Conservation (phyloP, 208 protist species). For the Trypanosoma boissoni region DNA sequence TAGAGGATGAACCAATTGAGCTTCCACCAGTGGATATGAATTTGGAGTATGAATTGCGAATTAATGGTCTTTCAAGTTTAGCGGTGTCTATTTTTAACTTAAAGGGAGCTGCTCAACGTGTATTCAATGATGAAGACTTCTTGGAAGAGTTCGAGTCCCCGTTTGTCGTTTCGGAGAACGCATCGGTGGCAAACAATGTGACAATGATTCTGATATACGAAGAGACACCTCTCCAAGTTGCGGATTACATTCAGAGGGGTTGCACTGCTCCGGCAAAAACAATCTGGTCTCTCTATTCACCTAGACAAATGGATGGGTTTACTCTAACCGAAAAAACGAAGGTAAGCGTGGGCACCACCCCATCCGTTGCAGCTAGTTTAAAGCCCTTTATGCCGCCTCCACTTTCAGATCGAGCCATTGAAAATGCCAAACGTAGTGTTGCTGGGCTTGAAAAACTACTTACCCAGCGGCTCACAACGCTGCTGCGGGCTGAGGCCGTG, state of each 20-base stretch:
- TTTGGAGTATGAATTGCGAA: slow-evolving; percentile 8
- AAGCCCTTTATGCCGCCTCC: slow-evolving; percentile 26
- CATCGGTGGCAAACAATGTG: slow-evolving; percentile 15
- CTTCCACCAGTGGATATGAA: slow-evolving; percentile 21
- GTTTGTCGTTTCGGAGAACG: slow-evolving; percentile 24
- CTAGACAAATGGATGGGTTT: neutral
- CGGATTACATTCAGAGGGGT: slow-evolving; percentile 31
- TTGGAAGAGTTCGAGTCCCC: slow-evolving; percentile 19
- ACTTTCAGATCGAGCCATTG: slow-evolving; percentile 25
- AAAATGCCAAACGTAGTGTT: slow-evolving; percentile 24
- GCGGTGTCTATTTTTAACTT: slow-evolving; percentile 15
- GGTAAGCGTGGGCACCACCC: slow-evolving; percentile 2
- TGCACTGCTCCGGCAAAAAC: neutral
- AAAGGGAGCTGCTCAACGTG: slow-evolving; percentile 1
- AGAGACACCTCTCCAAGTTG: slow-evolving; percentile 58
- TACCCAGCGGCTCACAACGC: slow-evolving; percentile 38
- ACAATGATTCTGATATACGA: slow-evolving; percentile 45
- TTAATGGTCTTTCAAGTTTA: slow-evolving; percentile 3
- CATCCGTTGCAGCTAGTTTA: slow-evolving; percentile 14
- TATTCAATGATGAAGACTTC: slow-evolving; percentile 15
- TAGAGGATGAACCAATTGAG: slow-evolving; percentile 18
- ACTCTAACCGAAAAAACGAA: slow-evolving; percentile 12
- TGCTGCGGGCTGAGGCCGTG: slow-evolving; percentile 55
- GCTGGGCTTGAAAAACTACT: slow-evolving; percentile 37
- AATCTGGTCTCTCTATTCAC: slow-evolving; percentile 24